phyloP scores from a whole-genome alignment of 129 eudicot species.

The Sambucus nigra region DNA sequence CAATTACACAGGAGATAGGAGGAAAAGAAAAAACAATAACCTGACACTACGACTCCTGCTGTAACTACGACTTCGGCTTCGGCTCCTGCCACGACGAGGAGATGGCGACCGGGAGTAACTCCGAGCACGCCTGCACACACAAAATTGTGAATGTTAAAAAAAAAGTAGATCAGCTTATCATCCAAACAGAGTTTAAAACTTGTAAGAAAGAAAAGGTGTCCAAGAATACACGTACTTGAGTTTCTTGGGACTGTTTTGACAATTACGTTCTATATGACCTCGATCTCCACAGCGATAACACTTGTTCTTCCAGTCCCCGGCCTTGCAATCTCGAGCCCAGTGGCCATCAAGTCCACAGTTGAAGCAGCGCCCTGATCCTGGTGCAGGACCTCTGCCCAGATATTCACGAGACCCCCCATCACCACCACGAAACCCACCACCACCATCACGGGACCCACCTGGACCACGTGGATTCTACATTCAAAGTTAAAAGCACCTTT shows the following conservation, averaged over 20 bases:
- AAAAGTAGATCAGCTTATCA: not conserved
- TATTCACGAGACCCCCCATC: slow-evolving; percentile 69
- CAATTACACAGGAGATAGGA: not conserved
- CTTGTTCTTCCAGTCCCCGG: slow-evolving; percentile 96
- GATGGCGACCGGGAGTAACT: slow-evolving; percentile 76
- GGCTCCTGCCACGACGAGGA: slow-evolving; percentile 64
- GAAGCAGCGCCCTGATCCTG: slow-evolving; percentile 91
- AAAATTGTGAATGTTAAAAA: not conserved
- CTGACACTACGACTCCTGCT: slow-evolving; percentile 84
- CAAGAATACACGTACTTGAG: slow-evolving; percentile 28
- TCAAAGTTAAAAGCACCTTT: slow-evolving; percentile 11
- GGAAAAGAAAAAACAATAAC: slow-evolving; percentile 11
- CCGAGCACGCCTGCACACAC: slow-evolving; percentile 48
- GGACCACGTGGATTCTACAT: slow-evolving; percentile 65
- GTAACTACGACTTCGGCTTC: slow-evolving; percentile 51
- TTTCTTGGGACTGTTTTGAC: slow-evolving; percentile 89
- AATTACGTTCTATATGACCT: slow-evolving; percentile 77
- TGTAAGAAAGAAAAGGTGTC: not conserved
- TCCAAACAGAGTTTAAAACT: not conserved
- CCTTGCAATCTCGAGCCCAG: slow-evolving; percentile 92
- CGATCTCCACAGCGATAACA: slow-evolving; percentile 90
- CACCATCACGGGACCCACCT: slow-evolving; percentile 65
- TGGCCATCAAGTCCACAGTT: slow-evolving; percentile 94
- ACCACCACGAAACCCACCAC: slow-evolving; percentile 63
- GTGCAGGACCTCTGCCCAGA: slow-evolving; percentile 81